These are phyloP conservation scores for Pseudogymnoascus sp. DNA, from an alignment of 2,329 filamentous ascomycete genomes.

Conservation along the genomic window DNA sequence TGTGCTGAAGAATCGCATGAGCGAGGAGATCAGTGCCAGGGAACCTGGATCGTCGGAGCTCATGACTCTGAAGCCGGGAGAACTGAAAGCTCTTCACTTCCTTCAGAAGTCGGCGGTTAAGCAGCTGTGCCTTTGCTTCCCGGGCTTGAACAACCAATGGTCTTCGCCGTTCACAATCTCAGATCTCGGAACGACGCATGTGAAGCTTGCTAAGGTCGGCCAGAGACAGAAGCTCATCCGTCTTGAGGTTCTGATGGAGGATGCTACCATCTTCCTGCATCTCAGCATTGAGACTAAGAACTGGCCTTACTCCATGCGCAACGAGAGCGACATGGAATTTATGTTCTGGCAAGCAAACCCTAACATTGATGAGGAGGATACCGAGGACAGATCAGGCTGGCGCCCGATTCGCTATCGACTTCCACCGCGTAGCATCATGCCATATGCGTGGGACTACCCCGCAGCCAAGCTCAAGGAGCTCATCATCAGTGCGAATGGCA, in stretches of 20 bases:
- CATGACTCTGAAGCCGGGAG: conserved; percentile 66
- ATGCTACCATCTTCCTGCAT: conserved; percentile 87
- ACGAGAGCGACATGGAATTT: conserved; percentile 95
- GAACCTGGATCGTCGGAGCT: conserved; percentile 87
- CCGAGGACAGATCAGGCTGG: conserved; percentile 78
- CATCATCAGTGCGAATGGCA: conserved; percentile 68
- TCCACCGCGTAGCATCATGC: conserved; percentile 94
- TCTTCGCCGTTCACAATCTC: conserved; percentile 97
- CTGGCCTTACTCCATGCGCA: conserved; percentile 98
- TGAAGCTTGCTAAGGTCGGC: conserved; percentile 86
- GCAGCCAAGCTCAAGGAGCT: conserved; percentile 95
- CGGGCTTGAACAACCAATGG: conserved; percentile 94
- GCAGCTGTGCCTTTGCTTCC: conserved; percentile 86
- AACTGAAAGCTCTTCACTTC: conserved; percentile 81
- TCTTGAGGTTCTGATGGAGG: conserved; percentile 84
- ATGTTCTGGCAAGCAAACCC: conserved; percentile 94
- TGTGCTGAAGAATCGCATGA: conserved; percentile 85
- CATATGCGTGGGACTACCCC: conserved; percentile 98
- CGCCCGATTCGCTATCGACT: conserved; percentile 85
- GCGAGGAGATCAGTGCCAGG: conserved; percentile 79
- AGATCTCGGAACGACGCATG: conserved; percentile 81
- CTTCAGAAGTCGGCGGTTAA: conserved; percentile 75
- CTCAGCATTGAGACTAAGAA: conserved; percentile 85
- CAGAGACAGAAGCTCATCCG: conserved; percentile 83
- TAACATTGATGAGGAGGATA: conserved; percentile 83